Evolutionary conservation across 2,329 filamentous ascomycete species (phyloP), one percentile per base, ranked within the genome.

Genomic region (Colletotrichum viniferum): DNA sequence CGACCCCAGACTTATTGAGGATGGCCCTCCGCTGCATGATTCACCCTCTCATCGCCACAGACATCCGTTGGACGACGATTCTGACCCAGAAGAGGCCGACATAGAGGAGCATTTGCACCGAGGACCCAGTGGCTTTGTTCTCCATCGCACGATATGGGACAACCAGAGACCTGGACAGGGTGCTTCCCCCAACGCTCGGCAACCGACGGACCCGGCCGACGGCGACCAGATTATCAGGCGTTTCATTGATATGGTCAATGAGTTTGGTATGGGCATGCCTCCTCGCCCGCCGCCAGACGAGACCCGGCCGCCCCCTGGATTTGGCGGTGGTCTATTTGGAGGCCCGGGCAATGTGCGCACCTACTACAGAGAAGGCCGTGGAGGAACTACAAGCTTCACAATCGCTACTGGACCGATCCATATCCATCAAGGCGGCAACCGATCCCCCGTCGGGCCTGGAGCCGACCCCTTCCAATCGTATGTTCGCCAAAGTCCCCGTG

Each of bases 61-160:
- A 52, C 80, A 77, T 55, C 74, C 77, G 58, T 73, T 78, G 62
- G 83, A 85, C 64, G 81, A 85, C 66, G 86, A 89, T 74, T 90
- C 90, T 3, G 91, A 92, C 73, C 90, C 90, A 2, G 90, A 91
- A 16, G 90, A 92, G 78, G 88, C 85, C 30, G 89, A 92, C 78
- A 90, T 92, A 74, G 89, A 91, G 28, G 87, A 92, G 32, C 85
- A 88, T 48, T 63, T 87, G n/a, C 76, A 79, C 24, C 79, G 77
- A 30, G 86, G 84, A 1, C 84, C 85, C 3, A 82, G 85, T 48
- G 85, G 86, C 10, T 83, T 89, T 75, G 82, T 83, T 61, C 83
- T 85, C 68, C 83, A 83, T 32, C 85, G 84, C 34, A 83, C 82
- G 21, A 82, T 84, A 32, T 81, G 82, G 67, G 60, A 76, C 28